These are phyloP conservation scores for Tremella mesenterica DNA, from an alignment of 768 basidiomycete genomes.

Conservation along the genomic window DNA sequence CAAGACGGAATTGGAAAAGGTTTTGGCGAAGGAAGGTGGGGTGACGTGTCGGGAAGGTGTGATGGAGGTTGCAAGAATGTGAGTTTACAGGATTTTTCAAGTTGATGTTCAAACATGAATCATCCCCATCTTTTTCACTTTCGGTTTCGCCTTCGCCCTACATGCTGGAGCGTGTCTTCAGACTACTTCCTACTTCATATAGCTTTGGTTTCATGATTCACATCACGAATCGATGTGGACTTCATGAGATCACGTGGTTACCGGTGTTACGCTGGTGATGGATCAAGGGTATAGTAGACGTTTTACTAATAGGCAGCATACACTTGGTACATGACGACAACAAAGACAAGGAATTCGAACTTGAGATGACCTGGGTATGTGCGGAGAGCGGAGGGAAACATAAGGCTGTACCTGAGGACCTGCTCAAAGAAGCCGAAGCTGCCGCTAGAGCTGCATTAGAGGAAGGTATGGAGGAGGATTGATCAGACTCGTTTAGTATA, in stretches of 20 bases:
- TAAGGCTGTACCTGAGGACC: slow-evolving; percentile 71
- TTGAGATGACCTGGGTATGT: slow-evolving; percentile 95
- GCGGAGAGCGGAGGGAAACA: slow-evolving; percentile 72
- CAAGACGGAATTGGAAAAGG: slow-evolving; percentile 96
- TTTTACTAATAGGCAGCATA: slow-evolving; percentile 54
- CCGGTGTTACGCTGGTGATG: too few species aligned
- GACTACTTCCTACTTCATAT: too few species aligned
- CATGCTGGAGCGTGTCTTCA: too few species aligned
- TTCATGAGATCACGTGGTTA: too few species aligned
- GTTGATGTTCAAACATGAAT: too few species aligned
- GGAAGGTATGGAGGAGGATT: slow-evolving; percentile 48
- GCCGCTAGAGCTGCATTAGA: slow-evolving; percentile 81
- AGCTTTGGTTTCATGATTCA: too few species aligned
- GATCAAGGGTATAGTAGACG: neutral
- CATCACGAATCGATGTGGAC: too few species aligned
- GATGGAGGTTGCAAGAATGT: slow-evolving; percentile 91
- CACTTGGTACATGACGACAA: slow-evolving; percentile 95
- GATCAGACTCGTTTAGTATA: too few species aligned
- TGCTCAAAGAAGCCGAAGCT: slow-evolving; percentile 73
- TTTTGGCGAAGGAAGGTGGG: slow-evolving; percentile 55
- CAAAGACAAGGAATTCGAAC: slow-evolving; percentile 96
- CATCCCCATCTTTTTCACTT: neutral
- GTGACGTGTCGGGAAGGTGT: slow-evolving; percentile 77
- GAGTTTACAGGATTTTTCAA: too few species aligned
- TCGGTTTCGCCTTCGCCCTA: neutral